Percentiles rank a stretch among this genome's conserved stretches.
phyloP scores from a whole-genome alignment of 768 basidiomycete genomes.

The Cyclocybe cylindracea region DNA sequence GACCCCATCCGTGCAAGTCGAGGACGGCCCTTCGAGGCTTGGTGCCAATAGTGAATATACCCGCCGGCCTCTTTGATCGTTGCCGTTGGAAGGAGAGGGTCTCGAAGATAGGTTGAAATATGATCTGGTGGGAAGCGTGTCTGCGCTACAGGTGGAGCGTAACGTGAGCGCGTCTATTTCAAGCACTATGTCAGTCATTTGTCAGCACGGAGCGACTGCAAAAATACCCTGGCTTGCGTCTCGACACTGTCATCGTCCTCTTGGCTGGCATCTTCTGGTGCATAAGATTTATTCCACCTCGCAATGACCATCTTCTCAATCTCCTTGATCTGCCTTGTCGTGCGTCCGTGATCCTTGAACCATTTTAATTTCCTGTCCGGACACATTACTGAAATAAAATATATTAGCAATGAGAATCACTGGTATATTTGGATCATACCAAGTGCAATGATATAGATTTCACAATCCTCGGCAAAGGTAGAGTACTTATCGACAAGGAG shows the following conservation, averaged over 20 bases:
- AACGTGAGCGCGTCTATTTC: too few relatives aligned
- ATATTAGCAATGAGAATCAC: slow-evolving; percentile 13
- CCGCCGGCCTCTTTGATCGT: slow-evolving; percentile 12
- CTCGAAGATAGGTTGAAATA: slow-evolving; percentile 8
- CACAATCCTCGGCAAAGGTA: slow-evolving; percentile 9
- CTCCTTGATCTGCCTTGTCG: not conserved
- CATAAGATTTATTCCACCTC: too few relatives aligned
- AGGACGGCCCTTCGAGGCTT: slow-evolving; percentile 1
- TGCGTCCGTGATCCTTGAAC: slow-evolving; percentile 14
- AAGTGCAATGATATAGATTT: slow-evolving; percentile 19
- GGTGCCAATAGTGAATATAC: slow-evolving; percentile 10
- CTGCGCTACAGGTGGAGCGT: too few relatives aligned
- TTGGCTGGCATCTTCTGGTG: too few relatives aligned
- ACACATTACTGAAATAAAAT: slow-evolving; percentile 24
- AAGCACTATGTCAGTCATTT: too few relatives aligned
- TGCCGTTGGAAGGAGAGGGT: slow-evolving; percentile 1
- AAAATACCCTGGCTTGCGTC: too few relatives aligned
- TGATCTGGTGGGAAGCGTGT: not conserved
- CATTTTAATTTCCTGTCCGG: slow-evolving; percentile 22
- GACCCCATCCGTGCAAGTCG: slow-evolving; percentile 9
- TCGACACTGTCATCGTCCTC: too few relatives aligned
- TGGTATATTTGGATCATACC: slow-evolving; percentile 11
- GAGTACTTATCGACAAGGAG: slow-evolving; percentile 17
- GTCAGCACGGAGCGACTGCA: too few relatives aligned
- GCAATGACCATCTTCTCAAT: too few relatives aligned